Evolutionary conservation across 176 grass and related monocot species (phyloP), one percentile per base, ranked within the genome.

Genomic region (Cenchrus purpureus): DNA sequence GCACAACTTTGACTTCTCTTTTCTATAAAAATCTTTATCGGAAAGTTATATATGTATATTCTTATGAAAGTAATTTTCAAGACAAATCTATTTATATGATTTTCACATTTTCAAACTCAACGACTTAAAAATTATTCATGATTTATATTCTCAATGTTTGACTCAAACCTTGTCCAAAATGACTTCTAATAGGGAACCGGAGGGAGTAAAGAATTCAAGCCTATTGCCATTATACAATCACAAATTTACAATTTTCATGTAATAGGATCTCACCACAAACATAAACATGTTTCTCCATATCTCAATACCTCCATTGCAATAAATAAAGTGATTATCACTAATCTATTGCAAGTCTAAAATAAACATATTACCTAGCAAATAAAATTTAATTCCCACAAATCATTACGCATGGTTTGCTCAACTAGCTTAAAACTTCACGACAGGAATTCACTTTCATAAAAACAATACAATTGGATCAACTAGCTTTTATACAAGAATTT

Each of bases 401-500:
- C 12, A 82, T 28, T 7, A 61, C 6, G 59, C 56, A 51, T 61
- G 54, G 50, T 77, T 78, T 45, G 34, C 32, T 55, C n/a, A 7
- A 73, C 52, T 63, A 83, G 61, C 5, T 77, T 61, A 22, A 65
- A 65, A 7, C 8, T 65, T 29, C 37, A 29, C 72, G 9, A 65
- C 48, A 65, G 25, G 37, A 45, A 54, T 57, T 61, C 59, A 17
- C 69, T 42, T 34, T 43, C 15, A 77, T 17, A 83, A 88, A 15
- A 83, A 83, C 22, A 52, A 54, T 5, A 17, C 0, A 2, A 19
- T 54, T 74, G 7, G 7, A 1, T 17, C 7, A 0, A 73, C 71
- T 73, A 32, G 71, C 29, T 73, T 65, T 20, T 31, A 86, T 20
- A 77, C 19, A 68, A 77, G 65, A 76, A 72, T 48, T 69, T 14